phyloP scores from a whole-genome alignment of 208 protist species.

The Crithidia mellificae region DNA sequence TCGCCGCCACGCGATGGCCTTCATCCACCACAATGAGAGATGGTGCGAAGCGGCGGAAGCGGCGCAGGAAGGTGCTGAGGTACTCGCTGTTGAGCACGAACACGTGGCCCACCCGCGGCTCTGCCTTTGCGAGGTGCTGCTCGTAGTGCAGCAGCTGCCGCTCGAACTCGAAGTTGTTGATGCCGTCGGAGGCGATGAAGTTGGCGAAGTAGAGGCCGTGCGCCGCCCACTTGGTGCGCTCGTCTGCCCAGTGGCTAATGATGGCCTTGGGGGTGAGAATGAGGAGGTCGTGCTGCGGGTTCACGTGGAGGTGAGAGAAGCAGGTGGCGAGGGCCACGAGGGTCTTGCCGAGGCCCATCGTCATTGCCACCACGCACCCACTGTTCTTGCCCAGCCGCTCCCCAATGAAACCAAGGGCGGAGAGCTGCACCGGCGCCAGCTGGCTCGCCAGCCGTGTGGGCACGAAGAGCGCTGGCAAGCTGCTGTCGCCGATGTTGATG shows the following conservation, averaged over 20 bases:
- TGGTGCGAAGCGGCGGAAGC: slow-evolving; percentile 57
- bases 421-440: slow-evolving; percentile 70
- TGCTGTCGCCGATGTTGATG: slow-evolving; percentile 58
- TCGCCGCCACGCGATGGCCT: slow-evolving; percentile 76
- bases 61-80: slow-evolving; percentile 47
- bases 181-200: slow-evolving; percentile 64
- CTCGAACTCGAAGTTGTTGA: slow-evolving; percentile 48
- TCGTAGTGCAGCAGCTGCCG: slow-evolving; percentile 52
- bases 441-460: slow-evolving; percentile 45
- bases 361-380: slow-evolving; percentile 84
- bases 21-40: slow-evolving; percentile 87
- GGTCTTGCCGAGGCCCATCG: slow-evolving; percentile 92
- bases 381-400: slow-evolving; percentile 58
- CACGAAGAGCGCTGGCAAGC: slow-evolving; percentile 64
- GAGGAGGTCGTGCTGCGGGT: slow-evolving; percentile 58
- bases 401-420: slow-evolving; percentile 73
- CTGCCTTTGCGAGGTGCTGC: slow-evolving; percentile 36
- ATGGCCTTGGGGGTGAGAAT: slow-evolving; percentile 84
- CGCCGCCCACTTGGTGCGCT: slow-evolving; percentile 73
- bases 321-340: slow-evolving; percentile 78
- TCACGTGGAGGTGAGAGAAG: slow-evolving; percentile 64
- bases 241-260: slow-evolving; percentile 74
- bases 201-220: slow-evolving; percentile 63
- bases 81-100: slow-evolving; percentile 85
- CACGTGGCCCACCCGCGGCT: slow-evolving; percentile 48